Evolutionary conservation across 371 early-diverging fungal species (phyloP).

Genomic region (Dichotomocladium elegans): DNA sequence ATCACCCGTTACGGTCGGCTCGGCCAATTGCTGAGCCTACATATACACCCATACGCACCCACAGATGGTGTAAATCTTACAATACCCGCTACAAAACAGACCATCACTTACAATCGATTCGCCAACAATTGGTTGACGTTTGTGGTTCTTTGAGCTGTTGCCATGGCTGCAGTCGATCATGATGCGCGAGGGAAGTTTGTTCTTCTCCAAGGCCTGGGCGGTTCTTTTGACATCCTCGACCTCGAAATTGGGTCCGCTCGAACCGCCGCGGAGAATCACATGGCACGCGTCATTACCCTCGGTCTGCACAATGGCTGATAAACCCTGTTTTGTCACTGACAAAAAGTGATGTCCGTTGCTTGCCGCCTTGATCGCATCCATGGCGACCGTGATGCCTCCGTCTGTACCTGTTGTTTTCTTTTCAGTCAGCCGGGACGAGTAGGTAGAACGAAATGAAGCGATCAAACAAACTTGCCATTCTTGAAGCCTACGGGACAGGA

Average conservation of each 20-base stretch:
- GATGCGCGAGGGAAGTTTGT: slow-evolving; percentile 58
- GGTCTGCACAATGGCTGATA: slow-evolving; percentile 89
- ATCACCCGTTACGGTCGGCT: slow-evolving; percentile 45
- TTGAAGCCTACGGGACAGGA: slow-evolving; percentile 95
- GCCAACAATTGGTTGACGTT: slow-evolving; percentile 79
- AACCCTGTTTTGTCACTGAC: slow-evolving; percentile 94
- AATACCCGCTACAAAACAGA: background rate
- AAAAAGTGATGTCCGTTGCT: slow-evolving; percentile 88
- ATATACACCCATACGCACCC: background rate
- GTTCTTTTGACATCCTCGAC: slow-evolving; percentile 61
- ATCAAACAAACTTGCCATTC: slow-evolving; percentile 48
- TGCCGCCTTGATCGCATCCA: slow-evolving; percentile 89
- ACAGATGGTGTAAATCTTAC: background rate
- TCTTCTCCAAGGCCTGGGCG: slow-evolving; percentile 57
- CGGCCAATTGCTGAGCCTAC: slow-evolving; percentile 35
- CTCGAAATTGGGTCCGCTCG: slow-evolving; percentile 86
- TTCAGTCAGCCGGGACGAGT: slow-evolving; percentile 12
- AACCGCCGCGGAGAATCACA: slow-evolving; percentile 88
- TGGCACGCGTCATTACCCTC: slow-evolving; percentile 74
- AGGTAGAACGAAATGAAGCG: background rate
- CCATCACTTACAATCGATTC: slow-evolving; percentile 50
- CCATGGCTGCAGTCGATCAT: slow-evolving; percentile 97
- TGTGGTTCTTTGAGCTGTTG: slow-evolving; percentile 74
- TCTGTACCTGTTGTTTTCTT: slow-evolving; percentile 55
- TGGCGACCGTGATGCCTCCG: slow-evolving; percentile 80